Percentiles rank a stretch among this genome's conserved stretches.
Evolutionary conservation across 2,329 filamentous ascomycete species (phyloP).

Genomic region (Aspergillus persii): DNA sequence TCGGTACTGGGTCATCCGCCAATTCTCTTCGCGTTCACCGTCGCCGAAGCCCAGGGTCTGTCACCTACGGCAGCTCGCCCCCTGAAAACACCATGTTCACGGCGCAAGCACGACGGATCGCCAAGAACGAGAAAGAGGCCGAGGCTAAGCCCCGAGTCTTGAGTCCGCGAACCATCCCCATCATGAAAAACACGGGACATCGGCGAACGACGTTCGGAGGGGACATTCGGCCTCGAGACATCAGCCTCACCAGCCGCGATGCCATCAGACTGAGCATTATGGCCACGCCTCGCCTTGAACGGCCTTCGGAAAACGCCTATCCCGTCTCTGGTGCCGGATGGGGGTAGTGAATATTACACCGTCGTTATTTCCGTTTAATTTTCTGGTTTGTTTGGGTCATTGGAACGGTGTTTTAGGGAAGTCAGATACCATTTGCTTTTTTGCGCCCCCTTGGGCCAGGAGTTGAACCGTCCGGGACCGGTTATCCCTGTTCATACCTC

Average conservation of each 20-base stretch:
- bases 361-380: conserved; percentile 9
- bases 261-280: conserved; percentile 39
- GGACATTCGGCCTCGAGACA: conserved; percentile 40
- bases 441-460: conserved; percentile 7
- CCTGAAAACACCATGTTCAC: conserved; percentile 62
- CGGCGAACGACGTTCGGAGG: conserved; percentile 43
- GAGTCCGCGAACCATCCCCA: conserved; percentile 59
- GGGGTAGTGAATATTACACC: conserved; percentile 6
- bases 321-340: conserved; percentile 26
- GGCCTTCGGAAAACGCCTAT: conserved; percentile 31
- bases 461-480: conserved; percentile 13
- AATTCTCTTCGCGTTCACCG: conserved; percentile 48
- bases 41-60: conserved; percentile 55
- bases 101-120: conserved; percentile 66
- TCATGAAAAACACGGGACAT: conserved; percentile 53
- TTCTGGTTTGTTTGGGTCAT: conserved; percentile 18
- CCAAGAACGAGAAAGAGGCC: conserved; percentile 58
- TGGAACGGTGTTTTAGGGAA: conserved; percentile 25
- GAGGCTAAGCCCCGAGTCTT: conserved; percentile 58
- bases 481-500: not conserved
- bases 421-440: conserved; percentile 30
- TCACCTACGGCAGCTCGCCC: conserved; percentile 52
- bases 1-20: conserved; percentile 37
- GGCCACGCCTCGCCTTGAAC: conserved; percentile 35
- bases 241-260: conserved; percentile 38